Percentiles rank a stretch among this genome's conserved stretches.
Conservation (phyloP, 768 basidiomycete genomes). For the Tulasnella sp. region DNA sequence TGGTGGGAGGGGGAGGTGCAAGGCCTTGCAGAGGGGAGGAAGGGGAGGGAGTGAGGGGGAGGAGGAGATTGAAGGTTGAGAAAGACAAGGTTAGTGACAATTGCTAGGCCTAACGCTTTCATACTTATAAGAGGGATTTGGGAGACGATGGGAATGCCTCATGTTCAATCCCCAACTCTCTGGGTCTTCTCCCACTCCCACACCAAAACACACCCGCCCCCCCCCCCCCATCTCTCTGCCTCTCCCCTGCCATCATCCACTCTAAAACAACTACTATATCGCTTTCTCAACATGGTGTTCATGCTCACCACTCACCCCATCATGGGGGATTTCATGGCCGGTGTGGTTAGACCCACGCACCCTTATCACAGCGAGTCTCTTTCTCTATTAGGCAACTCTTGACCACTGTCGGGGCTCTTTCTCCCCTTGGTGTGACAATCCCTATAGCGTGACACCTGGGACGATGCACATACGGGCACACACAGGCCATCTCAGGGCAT, state of each 20-base stretch:
- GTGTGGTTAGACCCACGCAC: not conserved
- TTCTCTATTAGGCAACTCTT: not conserved
- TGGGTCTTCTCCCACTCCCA: not conserved
- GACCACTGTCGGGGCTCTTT: not conserved
- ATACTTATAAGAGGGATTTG: not conserved
- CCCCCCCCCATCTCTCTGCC: not conserved
- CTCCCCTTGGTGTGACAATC: not conserved
- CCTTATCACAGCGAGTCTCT: not conserved
- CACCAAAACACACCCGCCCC: not conserved
- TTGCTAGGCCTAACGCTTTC: not conserved
- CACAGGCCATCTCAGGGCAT: not conserved
- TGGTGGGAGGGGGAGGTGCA: not conserved
- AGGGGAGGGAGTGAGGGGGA: not conserved
- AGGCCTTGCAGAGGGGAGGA: slow-evolving; percentile 2
- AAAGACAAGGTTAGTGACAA: slow-evolving; percentile 16
- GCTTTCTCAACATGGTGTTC: not conserved
- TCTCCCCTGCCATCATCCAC: not conserved
- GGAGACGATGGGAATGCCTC: not conserved
- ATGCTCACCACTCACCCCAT: not conserved
- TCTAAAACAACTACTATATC: not conserved
- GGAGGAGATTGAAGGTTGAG: slow-evolving; percentile 2
- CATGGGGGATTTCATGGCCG: not conserved
- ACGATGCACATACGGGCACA: not conserved
- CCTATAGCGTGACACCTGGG: not conserved
- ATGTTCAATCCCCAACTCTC: not conserved